Conservation (phyloP, 2,329 filamentous ascomycete genomes). For the Claviceps sp. region DNA sequence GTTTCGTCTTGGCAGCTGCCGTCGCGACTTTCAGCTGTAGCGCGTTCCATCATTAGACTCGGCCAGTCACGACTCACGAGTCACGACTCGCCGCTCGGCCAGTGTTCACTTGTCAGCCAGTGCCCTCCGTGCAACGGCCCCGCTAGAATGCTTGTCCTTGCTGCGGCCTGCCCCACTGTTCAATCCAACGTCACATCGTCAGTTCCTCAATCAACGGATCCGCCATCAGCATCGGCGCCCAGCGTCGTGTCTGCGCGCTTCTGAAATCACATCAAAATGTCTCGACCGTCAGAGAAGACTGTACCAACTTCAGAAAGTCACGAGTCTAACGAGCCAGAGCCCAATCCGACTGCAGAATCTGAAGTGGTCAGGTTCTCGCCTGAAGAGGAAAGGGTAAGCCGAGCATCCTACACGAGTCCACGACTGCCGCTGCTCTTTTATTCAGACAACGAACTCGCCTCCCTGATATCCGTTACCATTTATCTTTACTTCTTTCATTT, state of each 20-base stretch:
- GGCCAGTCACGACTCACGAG: no score
- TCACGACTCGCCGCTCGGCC: no score
- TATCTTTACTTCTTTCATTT: background rate
- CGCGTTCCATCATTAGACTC: no score
- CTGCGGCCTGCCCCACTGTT: no score
- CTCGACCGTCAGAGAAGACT: background rate
- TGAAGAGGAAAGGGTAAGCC: slow-evolving; percentile 40
- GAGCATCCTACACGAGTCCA: background rate
- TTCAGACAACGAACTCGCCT: background rate
- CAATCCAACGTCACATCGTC: background rate
- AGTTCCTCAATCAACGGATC: background rate
- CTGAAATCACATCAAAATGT: background rate
- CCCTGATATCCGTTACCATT: background rate
- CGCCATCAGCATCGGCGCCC: background rate
- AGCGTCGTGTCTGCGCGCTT: background rate
- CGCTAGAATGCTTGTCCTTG: no score
- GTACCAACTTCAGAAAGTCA: background rate
- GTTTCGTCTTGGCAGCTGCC: no score
- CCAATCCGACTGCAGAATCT: slow-evolving; percentile 7
- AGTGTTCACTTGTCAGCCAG: no score
- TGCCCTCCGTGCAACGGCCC: no score
- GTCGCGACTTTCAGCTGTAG: no score
- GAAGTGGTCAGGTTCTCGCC: slow-evolving; percentile 31
- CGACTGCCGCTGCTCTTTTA: background rate
- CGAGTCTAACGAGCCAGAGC: background rate